Conservation (phyloP, 2,329 filamentous ascomycete genomes). For the Xylaria sp. region DNA sequence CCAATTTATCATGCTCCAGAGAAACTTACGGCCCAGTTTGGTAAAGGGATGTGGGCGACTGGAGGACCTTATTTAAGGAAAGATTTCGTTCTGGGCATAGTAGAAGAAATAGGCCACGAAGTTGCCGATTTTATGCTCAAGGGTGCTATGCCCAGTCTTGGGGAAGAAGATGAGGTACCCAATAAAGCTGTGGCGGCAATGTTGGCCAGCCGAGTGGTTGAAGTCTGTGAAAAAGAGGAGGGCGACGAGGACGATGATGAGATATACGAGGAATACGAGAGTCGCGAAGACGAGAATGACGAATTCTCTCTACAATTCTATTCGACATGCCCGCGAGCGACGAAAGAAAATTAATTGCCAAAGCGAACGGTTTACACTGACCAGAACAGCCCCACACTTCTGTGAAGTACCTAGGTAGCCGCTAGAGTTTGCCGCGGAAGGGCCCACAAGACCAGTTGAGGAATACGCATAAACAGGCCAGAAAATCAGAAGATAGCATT, state of each 20-base stretch:
- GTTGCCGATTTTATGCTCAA: background rate
- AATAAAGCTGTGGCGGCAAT: background rate
- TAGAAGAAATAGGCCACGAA: no score
- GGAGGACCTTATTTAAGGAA: no score
- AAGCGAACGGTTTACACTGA: slow-evolving; percentile 1
- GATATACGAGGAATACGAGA: no score
- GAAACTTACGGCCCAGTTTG: no score
- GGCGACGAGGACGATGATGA: no score
- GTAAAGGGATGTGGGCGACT: no score
- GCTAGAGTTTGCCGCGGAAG: slow-evolving; percentile 9
- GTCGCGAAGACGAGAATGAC: no score
- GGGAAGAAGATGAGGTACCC: background rate
- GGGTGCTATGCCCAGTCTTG: background rate
- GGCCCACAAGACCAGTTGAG: background rate
- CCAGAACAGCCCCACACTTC: background rate
- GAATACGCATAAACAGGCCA: background rate
- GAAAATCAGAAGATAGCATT: background rate
- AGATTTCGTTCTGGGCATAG: no score
- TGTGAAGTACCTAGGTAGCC: background rate
- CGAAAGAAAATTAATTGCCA: slow-evolving; percentile 33
- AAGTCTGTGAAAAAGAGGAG: background rate
- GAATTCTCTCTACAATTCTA: no score
- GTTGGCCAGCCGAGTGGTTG: background rate
- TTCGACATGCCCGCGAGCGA: no score
- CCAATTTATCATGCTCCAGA: no score